Evolutionary conservation across 73 alveolate species (phyloP), one percentile per base, ranked within the genome.

Genomic region (Paramecium caudatum): DNA sequence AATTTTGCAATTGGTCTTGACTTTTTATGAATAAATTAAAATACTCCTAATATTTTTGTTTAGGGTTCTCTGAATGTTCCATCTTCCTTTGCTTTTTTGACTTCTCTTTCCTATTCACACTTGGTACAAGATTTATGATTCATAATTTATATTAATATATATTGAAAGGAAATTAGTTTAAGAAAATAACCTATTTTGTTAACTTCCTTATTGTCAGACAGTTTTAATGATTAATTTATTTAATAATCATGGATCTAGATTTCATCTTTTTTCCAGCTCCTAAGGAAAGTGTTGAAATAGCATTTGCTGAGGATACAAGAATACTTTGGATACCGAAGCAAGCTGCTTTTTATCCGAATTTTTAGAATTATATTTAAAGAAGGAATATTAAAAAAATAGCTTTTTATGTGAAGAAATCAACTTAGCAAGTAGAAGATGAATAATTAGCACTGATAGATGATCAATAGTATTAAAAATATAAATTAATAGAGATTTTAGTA

Each of bases 261-360:
- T 68, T 68, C 33, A 68, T 68, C n/a, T 34, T 68, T 6, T 68
- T 68, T 68, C 84, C 84, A 32, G 84, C 84, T 34, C 84, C 84
- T 15, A 68, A 68, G 34, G 61, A 34, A 15, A 34, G 55, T 0
- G 16, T 34, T 13, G 50, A 68, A 32, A 13, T 16, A 32, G 84
- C 36, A 21, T 3, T 17, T 34, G 8, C 19, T 68, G 61, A 32
- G 25, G 47, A 34, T 7, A 49, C 55, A 9, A 32, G 50, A 68
- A 68, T 68, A 32, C 37, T 68, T 32, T 68, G 84, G 84, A 68
- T 68, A 68, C 84, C 84, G 9, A 68, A 68, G n/a, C 50, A 68
- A 32, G 30, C 47, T 8, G 84, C 50, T 5, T 43, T 68, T 68
- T 68, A 68, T 68, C 84, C 84, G 9, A 68, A 68, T 37, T 68